These are phyloP conservation scores for Selaginella tamariscina DNA, from an alignment of 75 land plant genomes.

Conservation along the genomic window DNA sequence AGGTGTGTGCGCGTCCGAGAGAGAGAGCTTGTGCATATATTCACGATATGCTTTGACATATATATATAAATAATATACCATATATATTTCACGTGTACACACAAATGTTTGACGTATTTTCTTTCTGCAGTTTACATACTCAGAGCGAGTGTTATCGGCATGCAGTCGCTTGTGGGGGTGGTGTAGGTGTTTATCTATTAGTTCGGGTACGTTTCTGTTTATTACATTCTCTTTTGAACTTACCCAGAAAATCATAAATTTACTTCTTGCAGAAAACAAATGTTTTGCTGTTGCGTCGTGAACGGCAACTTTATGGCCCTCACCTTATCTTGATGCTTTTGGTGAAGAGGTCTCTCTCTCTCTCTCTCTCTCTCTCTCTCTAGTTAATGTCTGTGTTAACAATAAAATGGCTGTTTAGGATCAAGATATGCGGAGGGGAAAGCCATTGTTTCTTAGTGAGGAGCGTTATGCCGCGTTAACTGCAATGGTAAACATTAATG, in stretches of 20 bases:
- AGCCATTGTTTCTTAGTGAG: constrained; percentile 68
- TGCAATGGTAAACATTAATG: constrained; percentile 36
- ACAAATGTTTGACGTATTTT: not conserved
- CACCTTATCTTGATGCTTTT: constrained; percentile 89
- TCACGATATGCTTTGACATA: too few relatives aligned
- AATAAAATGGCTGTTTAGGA: constrained; percentile 38
- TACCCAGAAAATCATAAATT: too few relatives aligned
- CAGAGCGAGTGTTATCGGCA: constrained; percentile 53
- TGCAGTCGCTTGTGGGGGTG: constrained; percentile 68
- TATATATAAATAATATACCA: too few relatives aligned
- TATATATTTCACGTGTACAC: not conserved
- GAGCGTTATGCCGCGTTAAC: constrained; percentile 83
- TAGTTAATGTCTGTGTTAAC: not conserved
- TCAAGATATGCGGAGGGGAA: constrained; percentile 67
- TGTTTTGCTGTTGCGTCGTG: constrained; percentile 60
- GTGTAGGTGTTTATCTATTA: constrained; percentile 73
- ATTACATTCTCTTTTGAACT: not conserved
- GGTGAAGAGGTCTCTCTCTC: constrained; percentile 73
- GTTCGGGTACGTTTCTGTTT: constrained; percentile 41
- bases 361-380: not conserved
- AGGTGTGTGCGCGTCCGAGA: constrained; percentile 29
- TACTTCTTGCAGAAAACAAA: constrained; percentile 54
- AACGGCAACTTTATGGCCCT: constrained; percentile 83
- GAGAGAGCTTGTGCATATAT: too few relatives aligned
- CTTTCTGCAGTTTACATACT: constrained; percentile 21